Evolutionary conservation across 1,284 basidiomycete species (phyloP).

Genomic region (Phaffia rhodozyma): DNA sequence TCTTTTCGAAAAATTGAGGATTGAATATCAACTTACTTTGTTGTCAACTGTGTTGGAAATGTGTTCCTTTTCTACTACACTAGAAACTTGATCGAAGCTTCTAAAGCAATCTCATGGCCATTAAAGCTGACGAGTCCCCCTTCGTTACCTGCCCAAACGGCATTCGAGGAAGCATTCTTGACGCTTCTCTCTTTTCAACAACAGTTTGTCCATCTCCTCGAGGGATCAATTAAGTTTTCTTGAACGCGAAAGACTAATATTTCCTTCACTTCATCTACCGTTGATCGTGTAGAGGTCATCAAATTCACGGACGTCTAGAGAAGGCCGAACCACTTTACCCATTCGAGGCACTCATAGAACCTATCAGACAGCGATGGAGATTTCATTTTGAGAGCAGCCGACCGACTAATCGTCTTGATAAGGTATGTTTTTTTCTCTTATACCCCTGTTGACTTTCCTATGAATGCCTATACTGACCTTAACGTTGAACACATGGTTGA

Average conservation of each 20-base stretch:
- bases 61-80: neutral
- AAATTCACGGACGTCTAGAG: conserved; percentile 4
- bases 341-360: conserved; percentile 69
- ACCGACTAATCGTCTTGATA: conserved; percentile 84
- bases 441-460: neutral
- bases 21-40: neutral
- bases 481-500: neutral
- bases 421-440: conserved; percentile 41
- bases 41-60: neutral
- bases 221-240: neutral
- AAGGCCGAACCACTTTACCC: conserved; percentile 52
- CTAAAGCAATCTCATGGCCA: conserved; percentile 73
- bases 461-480: neutral
- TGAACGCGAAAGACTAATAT: conserved; percentile 8
- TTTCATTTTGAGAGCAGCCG: conserved; percentile 86
- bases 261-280: conserved; percentile 29
- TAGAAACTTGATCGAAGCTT: conserved; percentile 50
- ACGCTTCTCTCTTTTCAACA: conserved; percentile 64
- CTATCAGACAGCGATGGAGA: conserved; percentile 76
- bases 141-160: conserved; percentile 40
- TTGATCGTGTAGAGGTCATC: conserved; percentile 18
- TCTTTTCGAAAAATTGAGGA: neutral
- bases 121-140: conserved; percentile 50
- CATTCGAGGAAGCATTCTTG: conserved; percentile 60
- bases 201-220: conserved; percentile 43